A percentile compares a stretch with the other conserved stretches of the same genome.
phyloP scores from a whole-genome alignment of 768 basidiomycete genomes.

The Suillus brevipes region DNA sequence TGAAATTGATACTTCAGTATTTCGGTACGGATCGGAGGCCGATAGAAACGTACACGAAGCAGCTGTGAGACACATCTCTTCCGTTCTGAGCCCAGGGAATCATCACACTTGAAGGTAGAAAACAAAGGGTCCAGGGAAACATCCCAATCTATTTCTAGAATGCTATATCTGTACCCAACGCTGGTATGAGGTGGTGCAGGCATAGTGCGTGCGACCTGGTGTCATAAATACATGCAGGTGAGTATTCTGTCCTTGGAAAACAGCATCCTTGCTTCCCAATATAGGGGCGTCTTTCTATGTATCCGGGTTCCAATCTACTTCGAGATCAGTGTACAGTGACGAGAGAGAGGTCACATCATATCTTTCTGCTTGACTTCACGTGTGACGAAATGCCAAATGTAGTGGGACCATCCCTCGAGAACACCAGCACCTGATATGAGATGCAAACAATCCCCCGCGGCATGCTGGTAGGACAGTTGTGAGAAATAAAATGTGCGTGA shows the following conservation, averaged over 20 bases:
- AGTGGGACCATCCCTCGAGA: conserved; percentile 52
- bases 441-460: conserved; percentile 47
- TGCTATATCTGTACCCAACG: background rate
- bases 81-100: background rate
- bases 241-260: background rate
- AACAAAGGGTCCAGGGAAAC: background rate
- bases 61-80: background rate
- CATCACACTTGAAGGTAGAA: background rate
- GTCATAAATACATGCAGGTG: background rate
- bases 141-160: background rate
- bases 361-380: conserved; percentile 32
- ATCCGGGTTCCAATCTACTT: background rate
- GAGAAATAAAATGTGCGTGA: background rate
- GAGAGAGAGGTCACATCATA: background rate
- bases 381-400: conserved; percentile 50
- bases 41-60: background rate
- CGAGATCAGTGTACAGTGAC: background rate
- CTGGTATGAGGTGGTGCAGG: background rate
- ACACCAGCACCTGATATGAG: conserved; percentile 48
- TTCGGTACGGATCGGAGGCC: background rate
- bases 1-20: background rate
- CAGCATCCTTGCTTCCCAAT: background rate
- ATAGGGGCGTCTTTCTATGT: background rate
- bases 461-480: conserved; percentile 35
- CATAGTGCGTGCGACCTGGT: background rate